Evolutionary conservation across 164 flowering plant species (phyloP).

Genomic region (Platanus orientalis): DNA sequence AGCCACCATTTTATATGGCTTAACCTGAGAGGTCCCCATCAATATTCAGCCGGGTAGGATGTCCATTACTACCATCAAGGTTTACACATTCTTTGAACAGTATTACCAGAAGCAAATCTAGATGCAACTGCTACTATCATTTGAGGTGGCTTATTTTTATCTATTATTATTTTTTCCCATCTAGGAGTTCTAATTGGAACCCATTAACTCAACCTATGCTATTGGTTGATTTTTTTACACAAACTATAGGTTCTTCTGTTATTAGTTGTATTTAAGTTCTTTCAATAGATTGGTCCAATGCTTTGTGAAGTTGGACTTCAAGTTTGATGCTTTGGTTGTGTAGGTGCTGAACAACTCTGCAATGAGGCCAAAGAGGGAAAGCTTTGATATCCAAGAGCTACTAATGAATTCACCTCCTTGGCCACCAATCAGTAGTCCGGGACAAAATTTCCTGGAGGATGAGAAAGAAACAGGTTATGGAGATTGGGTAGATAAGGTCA

Average conservation of each 20-base stretch:
- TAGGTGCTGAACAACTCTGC: slow-evolving; percentile 43
- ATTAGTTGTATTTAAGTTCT: background rate
- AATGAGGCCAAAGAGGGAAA: slow-evolving; percentile 45
- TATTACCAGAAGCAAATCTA: too few species aligned
- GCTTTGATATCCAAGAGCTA: slow-evolving; percentile 67
- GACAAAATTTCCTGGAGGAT: slow-evolving; percentile 41
- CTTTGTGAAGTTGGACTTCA: background rate
- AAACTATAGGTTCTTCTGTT: background rate
- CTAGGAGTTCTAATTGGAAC: too few species aligned
- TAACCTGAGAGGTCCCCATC: too few species aligned
- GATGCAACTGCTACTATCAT: too few species aligned
- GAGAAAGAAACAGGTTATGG: slow-evolving; percentile 53
- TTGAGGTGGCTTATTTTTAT: too few species aligned
- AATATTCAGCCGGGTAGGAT: too few species aligned
- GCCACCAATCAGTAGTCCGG: slow-evolving; percentile 55
- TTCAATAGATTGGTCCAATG: background rate
- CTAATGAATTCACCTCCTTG: slow-evolving; percentile 62
- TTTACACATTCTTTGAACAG: too few species aligned
- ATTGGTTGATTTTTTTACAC: too few species aligned
- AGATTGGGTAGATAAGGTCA: slow-evolving; percentile 93
- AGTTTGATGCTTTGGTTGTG: background rate
- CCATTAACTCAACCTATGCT: too few species aligned
- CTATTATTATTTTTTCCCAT: too few species aligned
- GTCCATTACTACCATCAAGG: too few species aligned
- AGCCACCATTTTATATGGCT: too few species aligned